Evolutionary conservation across 1,284 basidiomycete genomes (phyloP), one percentile per base, ranked within the genome.

Genomic region (Pseudozyma flocculosa): DNA sequence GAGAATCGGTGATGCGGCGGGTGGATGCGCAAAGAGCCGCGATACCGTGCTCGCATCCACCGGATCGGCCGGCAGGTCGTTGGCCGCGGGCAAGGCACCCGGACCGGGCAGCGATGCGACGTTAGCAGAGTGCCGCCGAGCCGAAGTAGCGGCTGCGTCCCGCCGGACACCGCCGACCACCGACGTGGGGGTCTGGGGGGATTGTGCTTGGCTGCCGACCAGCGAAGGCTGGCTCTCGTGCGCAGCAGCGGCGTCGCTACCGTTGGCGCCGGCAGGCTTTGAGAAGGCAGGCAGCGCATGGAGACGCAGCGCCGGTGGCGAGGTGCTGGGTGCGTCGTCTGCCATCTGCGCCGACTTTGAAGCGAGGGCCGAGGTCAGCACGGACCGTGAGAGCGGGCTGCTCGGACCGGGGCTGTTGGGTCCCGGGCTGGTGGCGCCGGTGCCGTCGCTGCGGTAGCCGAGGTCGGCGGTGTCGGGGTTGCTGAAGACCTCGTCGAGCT

Each of bases 11-110:
- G 56, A 57, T 40, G 64, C 52, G 26, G 70, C 74, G 0, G 70
- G 70, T 18, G 69, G 67, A 32, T 73, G 68, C 14, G 72, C 57
- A 41, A 73, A 76, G 29, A 76, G 66, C 29, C 62, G 54, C 21
- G 71, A 69, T 10, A 72, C 43, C 22, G 65, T 50, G 23, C 61
- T 66, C 8, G 73, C 74, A 24, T 69, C 64, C 37, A 47, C 45
- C 4, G 74, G 73, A 30, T 76, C 73, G 21, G 68, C 54, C 0
- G 74, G 74, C 8, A 76, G 56, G 14, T 65, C 69, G 29, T 76
- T 75, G 21, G 74, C 74, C 4, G 70, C 59, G 9, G 70, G 68
- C 14, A 72, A 50, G 22, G 60, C 43, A 37, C 54, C 46, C 3
- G 32, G 32, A 34, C 32, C 32, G 15, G 32, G 32, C 9, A 18